phyloP scores from a whole-genome alignment of 2,329 filamentous ascomycete species.

The Colletotrichum limetticola region DNA sequence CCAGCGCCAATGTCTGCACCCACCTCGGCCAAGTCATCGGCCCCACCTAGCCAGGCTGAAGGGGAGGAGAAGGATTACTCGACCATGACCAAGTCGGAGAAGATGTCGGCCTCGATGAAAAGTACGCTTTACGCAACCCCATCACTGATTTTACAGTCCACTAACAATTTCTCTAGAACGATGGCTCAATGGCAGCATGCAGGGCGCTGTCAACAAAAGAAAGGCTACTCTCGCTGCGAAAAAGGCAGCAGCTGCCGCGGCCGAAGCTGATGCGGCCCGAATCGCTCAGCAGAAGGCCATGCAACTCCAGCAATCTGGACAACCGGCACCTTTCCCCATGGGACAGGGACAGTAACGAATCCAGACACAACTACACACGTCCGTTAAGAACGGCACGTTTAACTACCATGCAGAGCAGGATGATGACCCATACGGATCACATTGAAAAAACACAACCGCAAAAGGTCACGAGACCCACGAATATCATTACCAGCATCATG shows the following conservation, averaged over 20 bases:
- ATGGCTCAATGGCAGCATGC: constrained; percentile 71
- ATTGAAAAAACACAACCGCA: not conserved
- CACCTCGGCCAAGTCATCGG: constrained; percentile 30
- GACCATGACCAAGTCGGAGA: constrained; percentile 72
- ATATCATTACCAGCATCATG: constrained; percentile 17
- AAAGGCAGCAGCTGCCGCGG: constrained; percentile 56
- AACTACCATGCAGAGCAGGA: not conserved
- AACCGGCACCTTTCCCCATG: constrained; percentile 1
- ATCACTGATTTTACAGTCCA: not conserved
- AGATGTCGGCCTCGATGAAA: constrained; percentile 75
- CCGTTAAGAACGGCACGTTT: not conserved
- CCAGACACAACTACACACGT: not conserved
- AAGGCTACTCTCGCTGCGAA: constrained; percentile 70
- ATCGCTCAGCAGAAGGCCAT: constrained; percentile 9
- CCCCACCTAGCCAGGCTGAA: constrained; percentile 33
- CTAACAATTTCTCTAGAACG: constrained; percentile 56
- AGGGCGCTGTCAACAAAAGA: constrained; percentile 68
- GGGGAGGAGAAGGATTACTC: constrained; percentile 66
- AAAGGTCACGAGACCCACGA: constrained; percentile 1
- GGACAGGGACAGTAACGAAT: not conserved
- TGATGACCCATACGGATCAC: not conserved
- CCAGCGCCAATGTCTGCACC: constrained; percentile 32
- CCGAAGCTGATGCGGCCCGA: constrained; percentile 16
- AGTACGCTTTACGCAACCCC: constrained; percentile 53
- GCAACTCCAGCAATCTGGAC: constrained; percentile 9